A percentile compares a stretch with the other conserved stretches of the same genome.
phyloP scores from a whole-genome alignment of 2,329 filamentous ascomycete genomes.

The Neopestalotiopsis rosae region DNA sequence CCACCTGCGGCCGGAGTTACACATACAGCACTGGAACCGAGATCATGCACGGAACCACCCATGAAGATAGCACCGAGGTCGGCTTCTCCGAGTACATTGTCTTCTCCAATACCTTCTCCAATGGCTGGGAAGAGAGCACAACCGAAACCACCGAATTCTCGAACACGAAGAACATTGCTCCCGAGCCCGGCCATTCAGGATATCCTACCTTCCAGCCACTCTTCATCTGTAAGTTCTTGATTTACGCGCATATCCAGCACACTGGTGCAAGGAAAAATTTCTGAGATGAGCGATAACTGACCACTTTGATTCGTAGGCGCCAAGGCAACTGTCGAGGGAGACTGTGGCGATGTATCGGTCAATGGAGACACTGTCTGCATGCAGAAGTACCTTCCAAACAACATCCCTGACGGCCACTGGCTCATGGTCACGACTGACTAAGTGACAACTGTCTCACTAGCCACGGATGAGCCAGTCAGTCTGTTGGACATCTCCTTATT shows the following conservation, averaged over 20 bases:
- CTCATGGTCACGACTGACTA: not conserved
- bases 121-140: not conserved
- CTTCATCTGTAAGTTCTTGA: not conserved
- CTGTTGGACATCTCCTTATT: not conserved
- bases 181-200: not conserved
- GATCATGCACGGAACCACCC: not conserved
- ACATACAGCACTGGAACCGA: not conserved
- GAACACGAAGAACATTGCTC: not conserved
- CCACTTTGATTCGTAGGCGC: not conserved
- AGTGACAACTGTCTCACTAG: not conserved
- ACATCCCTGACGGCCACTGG: not conserved
- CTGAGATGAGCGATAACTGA: not conserved
- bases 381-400: not conserved
- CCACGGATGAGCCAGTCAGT: too few relatives aligned
- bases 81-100: not conserved
- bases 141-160: not conserved
- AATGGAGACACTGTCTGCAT: not conserved
- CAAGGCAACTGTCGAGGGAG: not conserved
- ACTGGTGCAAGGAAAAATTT: too few relatives aligned
- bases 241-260: not conserved
- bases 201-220: not conserved
- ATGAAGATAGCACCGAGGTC: not conserved
- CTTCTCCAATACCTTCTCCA: not conserved
- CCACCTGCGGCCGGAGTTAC: not conserved
- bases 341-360: not conserved